Evolutionary conservation across 345 rosid species (phyloP), one percentile per base, ranked within the genome.

Genomic region (Cardamine resedifolia): DNA sequence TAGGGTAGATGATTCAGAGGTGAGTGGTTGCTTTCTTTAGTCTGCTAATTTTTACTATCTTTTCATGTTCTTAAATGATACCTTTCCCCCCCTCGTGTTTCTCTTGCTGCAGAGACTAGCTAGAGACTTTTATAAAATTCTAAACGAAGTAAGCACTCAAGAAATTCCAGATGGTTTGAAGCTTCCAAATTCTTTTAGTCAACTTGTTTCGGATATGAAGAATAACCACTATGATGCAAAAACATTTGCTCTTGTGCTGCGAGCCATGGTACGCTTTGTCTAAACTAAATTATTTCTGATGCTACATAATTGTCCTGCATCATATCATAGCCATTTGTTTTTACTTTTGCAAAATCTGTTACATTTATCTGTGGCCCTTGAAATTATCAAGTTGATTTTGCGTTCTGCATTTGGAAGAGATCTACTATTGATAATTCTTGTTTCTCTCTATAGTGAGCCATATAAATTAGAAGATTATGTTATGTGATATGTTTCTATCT

Each of bases 1-100:
- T 50, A 84, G 91, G 74, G 88, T 74, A 78, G 98, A 92, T 87
- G 95, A 85, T 83, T 92, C 99, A 64, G 95, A 78, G 91, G 98
- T 92, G 87, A 85, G 73, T 61, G 63, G 31, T 39, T 75, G 48
- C 28, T 74, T 57, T 56, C 34, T 67, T 43, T 31, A 3, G 2
- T 52, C 34, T 68, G 16, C 49, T 50, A 3, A 4, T 15, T 57
- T 31, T 27, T 2, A 33, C 20, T 68, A 69, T 74, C 2, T 70
- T 72, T 45, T 48, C 71, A 24, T 67, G 79, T 65, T 71, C 47
- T 44, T 74, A 66, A 78, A 49, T 61, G 72, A 70, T 64, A 43
- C 59, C 6, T 58, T 43, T 21, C 52, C 58, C 27, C 78, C 79
- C 64, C 41, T 76, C 49, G 15, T 75, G 80, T 24, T 70, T 33